Evolutionary conservation across 176 grass and related monocot species (phyloP), one percentile per base, ranked within the genome.

Genomic region (Juncus inflexus): DNA sequence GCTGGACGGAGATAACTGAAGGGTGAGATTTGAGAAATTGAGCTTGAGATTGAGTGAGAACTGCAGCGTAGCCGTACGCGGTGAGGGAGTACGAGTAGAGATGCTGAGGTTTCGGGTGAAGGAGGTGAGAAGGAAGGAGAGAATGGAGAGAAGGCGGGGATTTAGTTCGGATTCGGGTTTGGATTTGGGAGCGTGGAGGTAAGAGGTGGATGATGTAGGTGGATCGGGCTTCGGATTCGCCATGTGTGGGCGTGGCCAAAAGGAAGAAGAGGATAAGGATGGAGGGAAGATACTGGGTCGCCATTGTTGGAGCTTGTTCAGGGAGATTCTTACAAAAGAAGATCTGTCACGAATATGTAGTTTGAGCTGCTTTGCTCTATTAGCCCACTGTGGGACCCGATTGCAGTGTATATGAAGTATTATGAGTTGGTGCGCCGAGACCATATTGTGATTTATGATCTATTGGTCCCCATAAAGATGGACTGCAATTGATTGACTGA

Each of bases 51-150:
- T 65, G 66, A 37, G 84, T 89, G 4, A 96, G 87, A 2, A 68
- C 61, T 12, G 84, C 87, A 0, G 87, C 87, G 49, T 88, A 43
- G 6, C 92, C 92, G 15, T 83, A 80, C 12, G 82, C 36, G 2
- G 87, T 70, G 70, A 57, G 50, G 16, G 52, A 56, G 52, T 70
- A 70, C 3, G 67, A 55, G 67, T 70, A 70, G 7, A 70, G 67
- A 58, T 70, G 38, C 37, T 40, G 12, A 2, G 67, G 67, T 12
- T 51, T 41, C 7, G 67, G 67, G 42, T 58, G 52, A 4, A 37
- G 67, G 36, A 70, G 51, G 38, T 41, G 67, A 2, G 49, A 11
- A 9, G 67, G 67, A 3, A 70, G 67, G 11, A 70, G 67, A 58
- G 67, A 70, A 58, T 55, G 67, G 14, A 70, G 52, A 70, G 52